A percentile compares a stretch with the other conserved stretches of the same genome.
phyloP scores from a whole-genome alignment of 1,139 yeast genomes.

The Yamadazyma trypodendri region DNA sequence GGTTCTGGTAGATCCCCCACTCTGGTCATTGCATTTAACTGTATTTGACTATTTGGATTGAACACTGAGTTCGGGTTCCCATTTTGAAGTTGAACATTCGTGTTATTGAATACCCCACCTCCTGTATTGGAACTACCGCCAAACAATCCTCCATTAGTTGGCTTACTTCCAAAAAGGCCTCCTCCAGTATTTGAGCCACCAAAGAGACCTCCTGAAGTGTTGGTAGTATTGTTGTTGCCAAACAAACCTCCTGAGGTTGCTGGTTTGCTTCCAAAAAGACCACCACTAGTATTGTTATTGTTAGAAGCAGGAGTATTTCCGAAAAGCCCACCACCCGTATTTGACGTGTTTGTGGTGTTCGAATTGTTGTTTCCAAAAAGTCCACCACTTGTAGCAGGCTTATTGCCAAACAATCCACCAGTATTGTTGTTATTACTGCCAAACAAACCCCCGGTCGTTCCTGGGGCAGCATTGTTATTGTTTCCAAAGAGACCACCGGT shows the following conservation, averaged over 20 bases:
- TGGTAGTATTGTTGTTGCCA: constrained; percentile 22
- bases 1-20: constrained; percentile 81
- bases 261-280: constrained; percentile 9
- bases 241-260: constrained; percentile 38
- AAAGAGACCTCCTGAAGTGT: constrained; percentile 7
- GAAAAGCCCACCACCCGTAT: constrained; percentile 26
- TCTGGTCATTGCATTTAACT: constrained; percentile 80
- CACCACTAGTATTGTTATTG: constrained; percentile 12
- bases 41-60: constrained; percentile 21
- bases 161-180: constrained; percentile 14
- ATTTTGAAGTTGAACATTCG: constrained; percentile 2
- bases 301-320: constrained; percentile 21
- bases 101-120: constrained; percentile 8
- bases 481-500: constrained; percentile 9
- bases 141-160: constrained; percentile 9
- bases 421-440: constrained; percentile 3
- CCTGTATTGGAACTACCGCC: constrained; percentile 9
- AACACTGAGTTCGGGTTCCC: constrained; percentile 26
- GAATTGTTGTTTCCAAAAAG: constrained; percentile 15
- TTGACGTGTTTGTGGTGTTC: constrained; percentile 11
- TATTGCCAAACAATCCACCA: constrained; percentile 19
- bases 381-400: constrained; percentile 15
- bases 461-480: constrained; percentile 3
- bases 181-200: constrained; percentile 12
- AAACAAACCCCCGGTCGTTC: constrained; percentile 4